Base-by-base conservation (phyloP, 225 moss, liverwort and hornwort species). In the Sphagnum tenellum region DNA sequence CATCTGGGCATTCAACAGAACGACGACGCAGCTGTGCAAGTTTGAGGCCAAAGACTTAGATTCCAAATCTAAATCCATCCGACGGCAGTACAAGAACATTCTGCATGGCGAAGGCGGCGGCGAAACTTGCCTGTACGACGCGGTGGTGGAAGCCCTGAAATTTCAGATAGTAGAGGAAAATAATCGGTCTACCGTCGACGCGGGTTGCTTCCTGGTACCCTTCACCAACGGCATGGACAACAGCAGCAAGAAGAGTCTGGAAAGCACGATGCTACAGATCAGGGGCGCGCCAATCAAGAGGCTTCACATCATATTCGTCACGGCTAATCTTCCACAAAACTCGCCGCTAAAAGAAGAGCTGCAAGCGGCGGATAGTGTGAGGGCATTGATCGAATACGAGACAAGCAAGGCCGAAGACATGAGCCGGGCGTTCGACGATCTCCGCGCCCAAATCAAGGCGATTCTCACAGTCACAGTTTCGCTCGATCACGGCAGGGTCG, bases 221-320 rank as follows among this genome's bases (percentile, higher is more conserved):
- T 81, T 81, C 62, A 81, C 77, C n/a, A 77, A 81, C 54, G 81
- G 81, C 0, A 53, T 64, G 46, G 81, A 81, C 64, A 77, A 78
- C 67, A 61, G 56, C 8, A 81, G 77, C 70, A 54, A 46, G 44
- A 10, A 1, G 0, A 48, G 49, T 3, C 53, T 81, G 0, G 3
- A 75, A 1, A 50, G 8, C 52, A 81, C 74, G 77, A 75, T 77
- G 81, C 48, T 61, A 7, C 64, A 69, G 44, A 62, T 78, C 53
- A 70, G 49, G 44, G 59, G 56, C 1, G 52, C 77, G 1, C 57
- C 71, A 7, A 44, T 8, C n/a, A 77, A 77, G 3, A 48, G 81
- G 10, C 55, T 81, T 52, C 81, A 81, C 72, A 78, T 75, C 3
- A 74, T 64, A 61, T 81, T 81, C 72, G 72, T 81, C 66, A 81